These are phyloP conservation scores for Fonticula alba DNA, from an alignment of 78 protist species.

Conservation along the genomic window DNA sequence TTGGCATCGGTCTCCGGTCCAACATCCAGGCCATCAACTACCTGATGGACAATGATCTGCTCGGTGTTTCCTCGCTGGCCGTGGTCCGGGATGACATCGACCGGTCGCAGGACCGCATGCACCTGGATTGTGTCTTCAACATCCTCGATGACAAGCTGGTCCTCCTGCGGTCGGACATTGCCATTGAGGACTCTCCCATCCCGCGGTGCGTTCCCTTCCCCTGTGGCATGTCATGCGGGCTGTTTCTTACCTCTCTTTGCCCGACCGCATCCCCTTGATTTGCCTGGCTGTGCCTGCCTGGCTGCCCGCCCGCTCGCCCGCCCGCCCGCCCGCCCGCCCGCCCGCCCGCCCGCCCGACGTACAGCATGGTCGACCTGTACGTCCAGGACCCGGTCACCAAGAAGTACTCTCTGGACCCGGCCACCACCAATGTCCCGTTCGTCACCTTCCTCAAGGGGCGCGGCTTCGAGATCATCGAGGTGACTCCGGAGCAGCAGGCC, in stretches of 20 bases:
- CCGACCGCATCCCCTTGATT: too few species aligned
- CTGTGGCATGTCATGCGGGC: too few species aligned
- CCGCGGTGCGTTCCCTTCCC: too few species aligned
- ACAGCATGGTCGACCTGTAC: conserved; percentile 55
- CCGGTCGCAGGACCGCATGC: conserved; percentile 65
- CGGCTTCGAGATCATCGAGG: conserved; percentile 49
- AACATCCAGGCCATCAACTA: conserved; percentile 42
- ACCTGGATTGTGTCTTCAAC: conserved; percentile 59
- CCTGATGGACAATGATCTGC: conserved; percentile 40
- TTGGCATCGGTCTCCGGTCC: conserved; percentile 68
- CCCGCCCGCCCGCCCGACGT: too few species aligned
- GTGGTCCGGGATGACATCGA: conserved; percentile 68
- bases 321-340: too few species aligned
- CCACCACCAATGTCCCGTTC: conserved; percentile 33
- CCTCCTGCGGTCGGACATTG: too few species aligned
- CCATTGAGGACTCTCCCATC: too few species aligned
- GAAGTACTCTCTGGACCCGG: conserved; percentile 20
- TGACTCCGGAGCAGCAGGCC: conserved; percentile 41
- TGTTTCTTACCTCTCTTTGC: too few species aligned
- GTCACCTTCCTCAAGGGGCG: conserved; percentile 23
- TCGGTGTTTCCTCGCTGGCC: conserved; percentile 57
- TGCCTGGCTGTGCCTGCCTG: too few species aligned
- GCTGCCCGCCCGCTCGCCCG: too few species aligned
- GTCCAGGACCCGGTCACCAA: conserved; percentile 1
- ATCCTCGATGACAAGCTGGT: too few species aligned